Base-by-base conservation (phyloP, 2,329 filamentous ascomycete species). In the Beauveria pseudobassiana region DNA sequence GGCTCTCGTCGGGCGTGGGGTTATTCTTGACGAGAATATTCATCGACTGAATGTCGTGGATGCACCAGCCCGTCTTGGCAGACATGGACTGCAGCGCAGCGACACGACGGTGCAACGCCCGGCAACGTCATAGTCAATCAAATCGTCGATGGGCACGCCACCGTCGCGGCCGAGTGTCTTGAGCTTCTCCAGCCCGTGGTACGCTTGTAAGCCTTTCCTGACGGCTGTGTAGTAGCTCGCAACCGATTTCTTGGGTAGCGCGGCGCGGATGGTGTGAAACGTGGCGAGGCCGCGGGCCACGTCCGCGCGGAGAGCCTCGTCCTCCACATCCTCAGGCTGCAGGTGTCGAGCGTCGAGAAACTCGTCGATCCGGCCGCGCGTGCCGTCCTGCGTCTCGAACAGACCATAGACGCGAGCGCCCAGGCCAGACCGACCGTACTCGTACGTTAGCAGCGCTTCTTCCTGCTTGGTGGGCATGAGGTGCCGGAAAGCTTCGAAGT, bases 1-100 rank as follows among this genome's bases (percentile, higher is more conserved):
- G 54, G 49, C 55, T 61, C 26, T 61, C 54, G 18, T 30, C n/a
- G 2, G 12, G 2, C 18, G 38, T 5, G 14, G 48, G 54, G 18
- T 28, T 28, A 42, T 62, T 63, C 28, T 53, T 63, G 50, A 66
- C 61, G 42, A 66, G 20, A 9, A 64, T 51, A 49, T 67, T 65
- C 65, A 65, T 65, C 43, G 62, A 67, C 42, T 67, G 64, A 7
- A 67, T 59, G 49, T 65, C 64, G 60, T 65, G 65, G 59, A 67
- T 63, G 58, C 65, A 67, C 59, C 57, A 64, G 12, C 61, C 64
- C 40, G 42, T 60, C 46, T 64, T 64, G 14, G 54, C 64, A 3
- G 24, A 18, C 0, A 64, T 52, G 3, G 63, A 57, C n/a, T 61
- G 7, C 18, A 67, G 50, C 9, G 28, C 59, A 10, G 48, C 50